These are phyloP conservation scores for Penicillium frequentans DNA, from an alignment of 2,329 filamentous ascomycete genomes.

Conservation along the genomic window DNA sequence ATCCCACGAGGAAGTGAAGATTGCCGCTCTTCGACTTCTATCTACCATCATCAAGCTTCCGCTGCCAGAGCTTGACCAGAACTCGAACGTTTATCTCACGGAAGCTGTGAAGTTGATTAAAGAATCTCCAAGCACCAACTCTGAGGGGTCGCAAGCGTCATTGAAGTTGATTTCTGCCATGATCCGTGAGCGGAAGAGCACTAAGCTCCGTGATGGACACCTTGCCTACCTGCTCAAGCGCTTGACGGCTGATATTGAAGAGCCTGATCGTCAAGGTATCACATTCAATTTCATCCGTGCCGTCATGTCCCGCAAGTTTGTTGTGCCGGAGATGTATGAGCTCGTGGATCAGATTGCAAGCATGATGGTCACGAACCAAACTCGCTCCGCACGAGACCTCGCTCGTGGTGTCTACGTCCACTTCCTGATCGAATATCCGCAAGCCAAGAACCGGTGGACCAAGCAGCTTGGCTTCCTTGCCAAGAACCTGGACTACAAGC, in stretches of 20 bases:
- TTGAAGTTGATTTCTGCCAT: conserved; percentile 85
- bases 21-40: conserved; percentile 82
- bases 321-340: conserved; percentile 88
- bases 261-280: conserved; percentile 86
- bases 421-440: conserved; percentile 91
- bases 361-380: conserved; percentile 96
- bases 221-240: conserved; percentile 80
- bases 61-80: conserved; percentile 66
- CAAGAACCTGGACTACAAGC: conserved; percentile 86
- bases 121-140: conserved; percentile 72
- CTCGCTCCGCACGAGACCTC: conserved; percentile 80
- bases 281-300: conserved; percentile 93
- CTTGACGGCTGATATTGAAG: conserved; percentile 84
- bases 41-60: conserved; percentile 82
- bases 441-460: conserved; percentile 82
- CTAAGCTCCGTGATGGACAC: conserved; percentile 75
- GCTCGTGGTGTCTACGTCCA: conserved; percentile 89
- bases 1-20: conserved; percentile 88
- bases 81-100: conserved; percentile 74
- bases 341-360: conserved; percentile 83
- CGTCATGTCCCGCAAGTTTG: conserved; percentile 78
- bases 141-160: conserved; percentile 81
- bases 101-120: conserved; percentile 83
- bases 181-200: conserved; percentile 74
- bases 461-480: conserved; percentile 89